Evolutionary conservation across 2,329 filamentous ascomycete genomes (phyloP).

Genomic region (Calonectria montana): DNA sequence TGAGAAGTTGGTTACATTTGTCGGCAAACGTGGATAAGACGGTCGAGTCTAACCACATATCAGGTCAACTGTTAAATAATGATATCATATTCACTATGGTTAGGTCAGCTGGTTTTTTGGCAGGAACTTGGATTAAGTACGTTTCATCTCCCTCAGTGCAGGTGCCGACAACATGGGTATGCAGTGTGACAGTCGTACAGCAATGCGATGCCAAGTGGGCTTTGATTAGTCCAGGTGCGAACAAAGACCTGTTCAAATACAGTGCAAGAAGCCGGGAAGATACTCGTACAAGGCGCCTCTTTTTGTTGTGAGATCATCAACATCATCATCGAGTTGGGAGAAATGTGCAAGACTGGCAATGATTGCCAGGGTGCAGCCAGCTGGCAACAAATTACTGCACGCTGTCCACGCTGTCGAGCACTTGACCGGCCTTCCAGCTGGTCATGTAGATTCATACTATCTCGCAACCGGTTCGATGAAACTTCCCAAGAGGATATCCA

Average conservation of each 20-base stretch:
- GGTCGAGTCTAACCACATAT: conserved; percentile 35
- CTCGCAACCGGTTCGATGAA: too few relatives aligned
- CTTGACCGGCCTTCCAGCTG: too few relatives aligned
- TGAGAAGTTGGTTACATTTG: neutral
- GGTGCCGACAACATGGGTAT: conserved; percentile 9
- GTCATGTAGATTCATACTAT: neutral
- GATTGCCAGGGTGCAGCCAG: conserved; percentile 34
- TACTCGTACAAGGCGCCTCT: neutral
- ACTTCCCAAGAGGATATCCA: too few relatives aligned
- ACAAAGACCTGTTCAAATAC: neutral
- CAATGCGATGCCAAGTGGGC: neutral
- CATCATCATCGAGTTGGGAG: neutral
- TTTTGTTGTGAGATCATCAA: conserved; percentile 10
- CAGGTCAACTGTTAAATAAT: conserved; percentile 24
- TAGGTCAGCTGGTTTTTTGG: conserved; percentile 10
- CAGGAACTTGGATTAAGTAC: neutral
- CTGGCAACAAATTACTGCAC: conserved; percentile 7
- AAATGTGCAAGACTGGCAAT: neutral
- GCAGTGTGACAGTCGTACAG: too few relatives aligned
- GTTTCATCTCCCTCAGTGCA: conserved; percentile 7
- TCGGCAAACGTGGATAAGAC: conserved; percentile 14
- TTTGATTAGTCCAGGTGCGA: neutral
- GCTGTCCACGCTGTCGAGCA: conserved; percentile 28
- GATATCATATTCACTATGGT: conserved; percentile 37
- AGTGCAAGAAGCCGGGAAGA: neutral